Base-by-base conservation (phyloP, 495 filamentous ascomycete genomes). In the Penicillium mononematosum region DNA sequence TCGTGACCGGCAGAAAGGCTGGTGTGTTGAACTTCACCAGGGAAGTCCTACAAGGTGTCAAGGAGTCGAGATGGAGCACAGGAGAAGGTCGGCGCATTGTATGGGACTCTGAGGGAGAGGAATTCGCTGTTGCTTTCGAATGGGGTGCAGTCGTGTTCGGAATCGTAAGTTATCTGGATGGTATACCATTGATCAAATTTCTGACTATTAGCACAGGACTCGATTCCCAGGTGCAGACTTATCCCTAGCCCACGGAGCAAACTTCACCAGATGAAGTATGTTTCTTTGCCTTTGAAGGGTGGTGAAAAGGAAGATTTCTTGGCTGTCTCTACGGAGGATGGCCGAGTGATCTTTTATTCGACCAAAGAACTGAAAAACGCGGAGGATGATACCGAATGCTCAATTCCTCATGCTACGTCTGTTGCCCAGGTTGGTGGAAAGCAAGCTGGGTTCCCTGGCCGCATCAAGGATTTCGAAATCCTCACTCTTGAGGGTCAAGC, bases 1-100 rank as follows among this genome's bases (percentile, higher is more conserved):
- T 99, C 48, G 90, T 96, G 63, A 98, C 94, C 27, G 95, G 92
- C 4, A 95, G 91, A 78, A 97, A 96, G 71, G 91, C 91, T 17
- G 89, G 91, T 17, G 92, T 96, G 45, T 71, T 98, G 63, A 93
- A 88, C 65, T 97, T 98, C 62, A 81, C 77, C 59, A 77, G 79
- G 55, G 82, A 85, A 1, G 75, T 88, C 56, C 71, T 96, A 53
- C 74, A 78, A 45, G 81, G 86, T 58, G 81, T 88, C 36, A 89
- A 88, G 16, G 92, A 96, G 73, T 81, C 83, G n/a, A 84, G 80
- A 67, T 85, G 83, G 72, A 83, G 83, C 41, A 84, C 82, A 54
- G 92, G 92, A 9, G 94, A 98, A 69, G 92, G 91, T n/a, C 77
- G 85, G 43, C 83, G 81, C 55, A 89, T 98, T 36, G 81, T 84